Evolutionary conservation across 345 rosid species (phyloP).

Genomic region (Bruguiera parviflora): DNA sequence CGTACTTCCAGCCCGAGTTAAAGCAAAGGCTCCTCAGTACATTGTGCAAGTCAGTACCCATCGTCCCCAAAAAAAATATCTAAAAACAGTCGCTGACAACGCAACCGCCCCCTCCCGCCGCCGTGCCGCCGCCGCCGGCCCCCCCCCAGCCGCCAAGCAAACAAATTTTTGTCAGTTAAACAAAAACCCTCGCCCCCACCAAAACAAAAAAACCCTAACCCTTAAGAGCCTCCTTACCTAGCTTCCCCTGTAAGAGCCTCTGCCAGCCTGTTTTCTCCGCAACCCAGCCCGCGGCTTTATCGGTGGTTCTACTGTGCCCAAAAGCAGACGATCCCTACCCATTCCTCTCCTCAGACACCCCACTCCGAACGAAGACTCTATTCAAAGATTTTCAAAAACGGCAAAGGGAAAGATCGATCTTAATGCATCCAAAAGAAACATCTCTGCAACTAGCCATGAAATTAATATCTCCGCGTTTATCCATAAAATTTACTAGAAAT

Average conservation of each 20-base stretch:
- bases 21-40: slow-evolving; percentile 71
- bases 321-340: slow-evolving; percentile 71
- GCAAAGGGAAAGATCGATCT: slow-evolving; percentile 23
- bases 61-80: slow-evolving; percentile 21
- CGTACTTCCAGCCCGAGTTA: slow-evolving; percentile 72
- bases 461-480: neutral
- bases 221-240: slow-evolving; percentile 37
- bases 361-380: slow-evolving; percentile 11
- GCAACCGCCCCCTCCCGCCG: slow-evolving; percentile 18
- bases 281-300: slow-evolving; percentile 81
- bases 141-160: slow-evolving; percentile 4
- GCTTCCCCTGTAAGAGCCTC: slow-evolving; percentile 96
- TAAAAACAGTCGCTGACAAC: neutral
- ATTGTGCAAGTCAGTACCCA: slow-evolving; percentile 59
- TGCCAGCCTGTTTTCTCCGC: slow-evolving; percentile 88
- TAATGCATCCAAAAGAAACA: neutral
- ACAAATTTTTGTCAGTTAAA: slow-evolving; percentile 17
- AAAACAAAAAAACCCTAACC: slow-evolving; percentile 7
- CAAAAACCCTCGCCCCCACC: slow-evolving; percentile 10
- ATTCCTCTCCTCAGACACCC: slow-evolving; percentile 44
- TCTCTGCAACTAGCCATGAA: slow-evolving; percentile 23
- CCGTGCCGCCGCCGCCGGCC: slow-evolving; percentile 13
- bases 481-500: too few species aligned
- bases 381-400: neutral
- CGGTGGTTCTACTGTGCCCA: slow-evolving; percentile 80